These are phyloP conservation scores for Talaromyces sp. DNA, from an alignment of 2,329 filamentous ascomycete species.

Conservation along the genomic window DNA sequence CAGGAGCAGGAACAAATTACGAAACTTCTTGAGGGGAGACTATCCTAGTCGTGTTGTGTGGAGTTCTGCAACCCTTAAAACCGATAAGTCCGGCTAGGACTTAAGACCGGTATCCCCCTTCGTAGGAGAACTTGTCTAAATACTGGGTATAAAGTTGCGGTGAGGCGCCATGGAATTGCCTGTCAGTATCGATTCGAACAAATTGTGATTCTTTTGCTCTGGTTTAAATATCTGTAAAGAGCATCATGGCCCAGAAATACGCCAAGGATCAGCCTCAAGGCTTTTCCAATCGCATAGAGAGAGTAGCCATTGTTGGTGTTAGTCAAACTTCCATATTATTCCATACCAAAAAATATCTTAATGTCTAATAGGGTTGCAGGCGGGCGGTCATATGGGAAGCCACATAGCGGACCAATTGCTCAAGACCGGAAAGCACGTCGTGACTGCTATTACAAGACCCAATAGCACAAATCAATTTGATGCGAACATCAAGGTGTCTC, in stretches of 20 bases:
- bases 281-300: background rate
- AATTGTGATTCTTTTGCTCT: too few relatives aligned
- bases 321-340: background rate
- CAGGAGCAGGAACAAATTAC: too few relatives aligned
- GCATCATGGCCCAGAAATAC: background rate
- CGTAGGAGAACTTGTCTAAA: too few relatives aligned
- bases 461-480: slow-evolving; percentile 1
- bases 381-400: slow-evolving; percentile 1
- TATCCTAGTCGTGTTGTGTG: too few relatives aligned
- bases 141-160: too few relatives aligned
- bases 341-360: background rate
- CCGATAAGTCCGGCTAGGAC: too few relatives aligned
- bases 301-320: slow-evolving; percentile 7
- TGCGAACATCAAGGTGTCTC: background rate
- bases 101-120: too few relatives aligned
- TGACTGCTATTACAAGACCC: slow-evolving; percentile 1
- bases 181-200: too few relatives aligned
- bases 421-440: slow-evolving; percentile 3
- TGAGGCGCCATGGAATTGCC: too few relatives aligned
- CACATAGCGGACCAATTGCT: background rate
- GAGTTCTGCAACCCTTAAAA: too few relatives aligned
- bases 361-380: background rate
- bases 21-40: too few relatives aligned
- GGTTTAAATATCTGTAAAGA: too few relatives aligned
- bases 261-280: slow-evolving; percentile 2